phyloP scores from a whole-genome alignment of 805 yeast genomes.

The Wickerhamomyces ciferrii region DNA sequence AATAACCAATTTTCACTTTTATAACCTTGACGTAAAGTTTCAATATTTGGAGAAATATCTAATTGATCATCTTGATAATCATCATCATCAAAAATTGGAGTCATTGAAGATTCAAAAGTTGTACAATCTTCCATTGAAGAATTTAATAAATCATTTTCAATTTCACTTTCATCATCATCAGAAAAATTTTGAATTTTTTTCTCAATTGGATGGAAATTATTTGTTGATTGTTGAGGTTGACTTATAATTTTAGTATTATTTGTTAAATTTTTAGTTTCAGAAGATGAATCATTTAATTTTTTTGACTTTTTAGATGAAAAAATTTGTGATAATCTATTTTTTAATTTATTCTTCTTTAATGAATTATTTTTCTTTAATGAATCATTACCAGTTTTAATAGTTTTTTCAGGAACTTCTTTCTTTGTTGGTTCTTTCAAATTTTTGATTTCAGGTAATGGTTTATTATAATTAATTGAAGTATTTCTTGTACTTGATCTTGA shows the following conservation, averaged over 20 bases:
- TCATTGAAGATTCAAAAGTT: slow-evolving; percentile 20
- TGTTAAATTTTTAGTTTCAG: too few relatives aligned
- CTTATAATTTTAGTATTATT: too few relatives aligned
- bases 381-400: too few relatives aligned
- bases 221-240: background rate
- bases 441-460: slow-evolving; percentile 13
- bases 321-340: slow-evolving; percentile 21
- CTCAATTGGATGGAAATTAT: background rate
- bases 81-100: slow-evolving; percentile 18
- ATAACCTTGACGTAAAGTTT: slow-evolving; percentile 10
- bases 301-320: slow-evolving; percentile 9
- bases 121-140: slow-evolving; percentile 8
- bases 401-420: slow-evolving; percentile 2
- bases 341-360: slow-evolving; percentile 3
- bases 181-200: background rate
- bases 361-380: slow-evolving; percentile 9
- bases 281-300: too few relatives aligned
- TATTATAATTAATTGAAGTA: slow-evolving; percentile 15
- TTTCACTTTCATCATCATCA: background rate
- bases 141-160: slow-evolving; percentile 2
- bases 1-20: background rate
- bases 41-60: background rate
- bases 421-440: slow-evolving; percentile 1
- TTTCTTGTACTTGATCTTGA: slow-evolving; percentile 12
- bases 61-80: background rate